Evolutionary conservation across 176 grass and related monocot genomes (phyloP), one percentile per base, ranked within the genome.

Genomic region (Avena eriantha): DNA sequence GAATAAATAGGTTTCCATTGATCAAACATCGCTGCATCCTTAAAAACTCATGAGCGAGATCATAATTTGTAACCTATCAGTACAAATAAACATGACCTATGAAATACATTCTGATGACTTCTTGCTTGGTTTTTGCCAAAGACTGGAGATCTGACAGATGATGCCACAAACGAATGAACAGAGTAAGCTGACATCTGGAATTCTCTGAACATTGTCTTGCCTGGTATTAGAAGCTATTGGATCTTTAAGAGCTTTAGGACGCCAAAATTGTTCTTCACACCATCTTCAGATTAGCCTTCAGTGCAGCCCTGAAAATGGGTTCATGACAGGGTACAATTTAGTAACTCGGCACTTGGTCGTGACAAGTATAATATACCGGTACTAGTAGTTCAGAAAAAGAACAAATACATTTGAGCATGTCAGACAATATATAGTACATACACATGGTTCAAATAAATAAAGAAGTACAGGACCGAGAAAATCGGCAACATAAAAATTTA

Each of bases 221-320:
- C 23, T 0, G 51, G 39, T 45, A 24, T 59, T 75, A 73, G 8
- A 60, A 86, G 67, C 29, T 23, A 64, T 64, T n/a, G 7, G 16
- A 22, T 35, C 79, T 67, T 47, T 21, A 53, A 76, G 48, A 57
- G 5, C 59, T 81, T 75, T 63, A 31, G 4, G n/a, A 82, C 29
- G 13, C 23, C 12, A 10, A 82, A 56, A 46, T 13, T 45, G 16
- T 56, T 82, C 58, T 76, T 68, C 16, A 82, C 55, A n/a, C 1
- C 58, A 82, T 75, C 79, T 87, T 67, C 31, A 43, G 16, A 85
- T 46, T 78, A 41, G 19, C 76, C 64, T 79, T 59, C 50, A 83
- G 21, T 23, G 6, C 70, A 57, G 39, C 36, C 72, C 86, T 83
- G 36, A 77, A 69, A 83, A 82, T 69, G 26, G 49, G 21, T 57